Evolutionary conservation across 1,284 basidiomycete species (phyloP), one percentile per base, ranked within the genome.

Genomic region (Lignosus rhinocerotis): DNA sequence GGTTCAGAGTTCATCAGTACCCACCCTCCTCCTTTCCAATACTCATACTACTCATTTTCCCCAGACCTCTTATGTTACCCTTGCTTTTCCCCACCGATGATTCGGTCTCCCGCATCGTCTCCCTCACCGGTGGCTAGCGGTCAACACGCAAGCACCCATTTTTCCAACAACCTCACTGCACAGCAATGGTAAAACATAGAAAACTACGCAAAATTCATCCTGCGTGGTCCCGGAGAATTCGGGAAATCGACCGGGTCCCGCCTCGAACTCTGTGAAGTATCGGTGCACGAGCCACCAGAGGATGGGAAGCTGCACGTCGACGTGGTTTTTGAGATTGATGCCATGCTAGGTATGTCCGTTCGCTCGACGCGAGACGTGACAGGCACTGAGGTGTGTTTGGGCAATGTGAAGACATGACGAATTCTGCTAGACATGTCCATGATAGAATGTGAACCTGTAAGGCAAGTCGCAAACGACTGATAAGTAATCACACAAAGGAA

Each of bases 351-450:
- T 62, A n/a, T 14, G 57, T 55, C 3, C 16, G 10, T 17, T n/a
- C 25, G n/a, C n/a, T 42, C 5, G 34, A 19, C 2, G 19, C 19
- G 6, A 31, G 32, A 3, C 6, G 12, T 30, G 7, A 21, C 16
- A 51, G 32, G 2, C 11, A 19, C 21, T 45, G 32, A 36, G 11
- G 9, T 31, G 43, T 36, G 38, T n/a, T 30, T 32, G 38, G 41
- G 12, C 9, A 43, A 62, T n/a, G n/a, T n/a, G n/a, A n/a, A n/a
- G 61, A 62, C 31, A 62, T 62, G 61, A 48, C 59, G 44, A 62
- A 62, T 30, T 42, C 55, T 4, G 57, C 10, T 6, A 30, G 30
- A 12, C 54, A 49, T 14, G 30, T 66, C 30, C 53, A 55, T 25
- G 55, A n/a, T n/a, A n/a, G n/a, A n/a, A n/a, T n/a, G n/a, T n/a